Evolutionary conservation across 2,329 filamentous ascomycete genomes (phyloP), one percentile per base, ranked within the genome.

Genomic region (Aspergillus pseudonomiae): DNA sequence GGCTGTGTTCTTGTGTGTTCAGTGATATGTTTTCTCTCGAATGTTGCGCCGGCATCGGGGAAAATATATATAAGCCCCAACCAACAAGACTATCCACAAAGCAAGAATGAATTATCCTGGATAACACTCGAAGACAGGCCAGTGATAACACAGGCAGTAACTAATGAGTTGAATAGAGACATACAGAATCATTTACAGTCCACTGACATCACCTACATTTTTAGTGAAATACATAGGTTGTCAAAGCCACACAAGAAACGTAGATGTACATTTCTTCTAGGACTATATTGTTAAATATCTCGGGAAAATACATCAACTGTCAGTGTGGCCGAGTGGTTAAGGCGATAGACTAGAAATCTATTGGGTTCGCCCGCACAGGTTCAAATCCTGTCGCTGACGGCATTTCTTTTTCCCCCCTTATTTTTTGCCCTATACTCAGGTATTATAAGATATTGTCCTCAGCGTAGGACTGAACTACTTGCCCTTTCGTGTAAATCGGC

Each of bases 301-400:
- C 9, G 0, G 1, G 1, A 6, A 9, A n/a, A 10, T 9, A 41
- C 6, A 41, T 41, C 39, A 41, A 41, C 9, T 9, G 39, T 41
- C 39, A 41, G 39, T 41, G 39, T 41, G 39, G 39, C 39, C 39
- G 39, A 41, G 39, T 41, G 39, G 39, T 41, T 41, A 41, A 41
- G 39, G 39, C 39, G 39, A 41, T 41, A 41, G 39, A 41, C 39
- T 41, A 41, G 39, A 41, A 41, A 41, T 41, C 39, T 41, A 41
- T 41, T 41, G 39, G 39, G 39, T 41, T 41, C 39, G 39, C 39
- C 39, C 39, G 39, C 39, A 41, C 39, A 41, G 39, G 39, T 41
- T 41, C 39, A n/a, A 41, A n/a, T 41, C 39, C 34, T 36, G 34
- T 36, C 34, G 34, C 34, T 36, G 34, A 36, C 34, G 34, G 34